Percentiles rank a stretch among this genome's conserved stretches.
phyloP scores from a whole-genome alignment of 257 asterid species.

The Eucommia ulmoides region DNA sequence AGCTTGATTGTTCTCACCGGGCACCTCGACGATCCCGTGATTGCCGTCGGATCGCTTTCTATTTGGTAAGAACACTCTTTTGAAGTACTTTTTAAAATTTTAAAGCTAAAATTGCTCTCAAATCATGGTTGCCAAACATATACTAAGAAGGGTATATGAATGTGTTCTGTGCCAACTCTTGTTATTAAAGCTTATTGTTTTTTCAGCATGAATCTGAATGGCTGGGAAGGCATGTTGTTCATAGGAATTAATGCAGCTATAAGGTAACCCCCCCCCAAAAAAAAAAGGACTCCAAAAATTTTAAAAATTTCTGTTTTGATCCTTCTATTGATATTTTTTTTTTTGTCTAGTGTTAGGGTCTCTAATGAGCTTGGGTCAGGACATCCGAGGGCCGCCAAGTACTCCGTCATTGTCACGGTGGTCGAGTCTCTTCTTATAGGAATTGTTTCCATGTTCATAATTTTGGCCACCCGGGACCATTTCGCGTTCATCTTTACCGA shows the following conservation, averaged over 20 bases:
- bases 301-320: too few species aligned
- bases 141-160: too few species aligned
- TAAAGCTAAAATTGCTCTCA: not conserved
- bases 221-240: slow-evolving; percentile 99
- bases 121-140: too few species aligned
- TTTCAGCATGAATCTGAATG: slow-evolving; percentile 88
- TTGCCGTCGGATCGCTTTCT: slow-evolving; percentile 92
- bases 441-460: slow-evolving; percentile 45
- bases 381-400: slow-evolving; percentile 87
- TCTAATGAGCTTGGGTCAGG: slow-evolving; percentile 91
- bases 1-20: slow-evolving; percentile 88
- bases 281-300: too few species aligned
- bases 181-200: too few species aligned
- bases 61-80: slow-evolving; percentile 44
- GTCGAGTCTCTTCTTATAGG: too few species aligned
- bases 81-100: not conserved
- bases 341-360: slow-evolving; percentile 52
- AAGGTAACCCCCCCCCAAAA: too few species aligned
- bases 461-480: slow-evolving; percentile 51
- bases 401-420: too few species aligned
- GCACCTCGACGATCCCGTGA: slow-evolving; percentile 76
- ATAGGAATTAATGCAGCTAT: slow-evolving; percentile 92
- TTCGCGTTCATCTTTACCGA: slow-evolving; percentile 58
- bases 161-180: too few species aligned
- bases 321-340: not conserved